Percentiles rank a stretch among this genome's conserved stretches.
These are phyloP conservation scores for Ophiocordyceps robertsii DNA, from an alignment of 2,329 filamentous ascomycete species.

Conservation along the genomic window DNA sequence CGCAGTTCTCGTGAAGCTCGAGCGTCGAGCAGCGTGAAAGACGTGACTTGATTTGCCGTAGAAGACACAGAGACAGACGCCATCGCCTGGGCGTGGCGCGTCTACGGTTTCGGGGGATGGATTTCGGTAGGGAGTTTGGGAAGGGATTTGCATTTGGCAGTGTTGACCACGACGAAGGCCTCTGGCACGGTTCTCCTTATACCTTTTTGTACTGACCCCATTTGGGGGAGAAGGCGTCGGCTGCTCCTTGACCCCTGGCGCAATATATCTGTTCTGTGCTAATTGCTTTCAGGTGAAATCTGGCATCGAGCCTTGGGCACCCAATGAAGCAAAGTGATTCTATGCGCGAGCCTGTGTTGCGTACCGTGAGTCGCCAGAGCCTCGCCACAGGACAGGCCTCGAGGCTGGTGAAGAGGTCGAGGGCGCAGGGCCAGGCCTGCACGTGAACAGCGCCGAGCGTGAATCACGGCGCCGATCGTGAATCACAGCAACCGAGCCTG, in stretches of 20 bases:
- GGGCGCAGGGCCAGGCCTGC: no score
- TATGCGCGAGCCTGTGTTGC: no score
- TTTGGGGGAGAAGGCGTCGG: not conserved
- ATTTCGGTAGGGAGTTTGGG: not conserved
- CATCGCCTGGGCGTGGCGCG: not conserved
- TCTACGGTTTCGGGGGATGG: not conserved
- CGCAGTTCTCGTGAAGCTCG: slow-evolving; percentile 10
- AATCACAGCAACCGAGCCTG: no score
- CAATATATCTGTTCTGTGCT: not conserved
- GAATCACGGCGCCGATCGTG: no score
- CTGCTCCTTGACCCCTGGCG: not conserved
- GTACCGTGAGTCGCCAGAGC: no score
- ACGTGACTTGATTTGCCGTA: not conserved
- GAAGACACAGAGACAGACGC: not conserved
- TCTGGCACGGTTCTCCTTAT: not conserved
- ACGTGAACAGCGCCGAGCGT: no score
- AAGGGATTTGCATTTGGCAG: not conserved
- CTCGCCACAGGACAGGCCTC: no score
- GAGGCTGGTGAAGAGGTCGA: no score
- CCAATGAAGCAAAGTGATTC: no score
- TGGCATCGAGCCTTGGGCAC: not conserved
- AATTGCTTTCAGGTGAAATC: not conserved
- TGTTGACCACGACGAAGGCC: not conserved
- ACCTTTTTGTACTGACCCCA: not conserved
- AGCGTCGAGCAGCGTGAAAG: not conserved